phyloP scores from a whole-genome alignment of 2,329 filamentous ascomycete genomes.

The Colletotrichum noveboracense region DNA sequence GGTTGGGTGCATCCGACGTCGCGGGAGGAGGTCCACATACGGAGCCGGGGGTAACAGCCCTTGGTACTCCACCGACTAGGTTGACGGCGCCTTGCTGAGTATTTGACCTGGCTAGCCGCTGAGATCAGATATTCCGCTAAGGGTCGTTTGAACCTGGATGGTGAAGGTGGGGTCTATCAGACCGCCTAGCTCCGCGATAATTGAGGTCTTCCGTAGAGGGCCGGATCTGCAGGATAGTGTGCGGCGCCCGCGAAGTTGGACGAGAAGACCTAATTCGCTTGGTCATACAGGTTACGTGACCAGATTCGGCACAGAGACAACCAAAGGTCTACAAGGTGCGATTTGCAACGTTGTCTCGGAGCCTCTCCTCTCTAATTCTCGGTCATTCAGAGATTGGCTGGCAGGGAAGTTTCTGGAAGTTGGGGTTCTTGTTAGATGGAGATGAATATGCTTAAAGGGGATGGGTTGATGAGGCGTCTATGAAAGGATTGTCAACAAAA shows the following conservation, averaged over 20 bases:
- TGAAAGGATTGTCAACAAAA: accelerated
- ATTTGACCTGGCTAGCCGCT: not conserved
- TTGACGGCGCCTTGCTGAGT: not conserved
- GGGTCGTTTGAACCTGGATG: not conserved
- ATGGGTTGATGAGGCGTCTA: not conserved
- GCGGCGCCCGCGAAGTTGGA: accelerated
- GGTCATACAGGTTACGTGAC: not conserved
- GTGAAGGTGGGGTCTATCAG: too few species aligned
- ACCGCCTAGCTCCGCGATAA: not conserved
- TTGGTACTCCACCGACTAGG: not conserved
- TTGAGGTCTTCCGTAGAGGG: not conserved
- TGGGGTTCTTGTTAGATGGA: not conserved
- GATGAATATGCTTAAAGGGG: not conserved
- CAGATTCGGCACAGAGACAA: not conserved
- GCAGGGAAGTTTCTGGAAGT: not conserved
- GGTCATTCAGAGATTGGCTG: not conserved
- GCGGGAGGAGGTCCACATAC: accelerated
- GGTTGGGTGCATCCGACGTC: accelerated
- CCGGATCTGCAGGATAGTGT: not conserved
- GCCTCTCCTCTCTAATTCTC: not conserved
- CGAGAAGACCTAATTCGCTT: not conserved
- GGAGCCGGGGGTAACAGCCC: not conserved
- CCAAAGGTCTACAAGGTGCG: not conserved
- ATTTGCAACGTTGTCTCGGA: not conserved
- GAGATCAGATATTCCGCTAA: not conserved